Evolutionary conservation across 495 filamentous ascomycete species (phyloP), one percentile per base, ranked within the genome.

Genomic region (Daldinia bambusicola): DNA sequence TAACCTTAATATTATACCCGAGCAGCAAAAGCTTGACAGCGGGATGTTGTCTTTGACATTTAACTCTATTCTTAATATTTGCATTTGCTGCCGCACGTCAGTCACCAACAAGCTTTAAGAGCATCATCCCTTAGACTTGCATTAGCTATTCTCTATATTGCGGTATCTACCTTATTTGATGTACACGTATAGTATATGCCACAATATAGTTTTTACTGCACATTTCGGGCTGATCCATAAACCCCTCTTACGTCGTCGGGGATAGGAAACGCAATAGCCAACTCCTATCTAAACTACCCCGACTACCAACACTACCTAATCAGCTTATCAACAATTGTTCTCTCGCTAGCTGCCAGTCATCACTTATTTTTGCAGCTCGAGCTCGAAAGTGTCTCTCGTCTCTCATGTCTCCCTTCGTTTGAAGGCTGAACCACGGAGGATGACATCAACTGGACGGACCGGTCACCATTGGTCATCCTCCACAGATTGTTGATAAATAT

Each of bases 1-100:
- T 69, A 73, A 73, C 70, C 70, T 73, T 73, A 73, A 61, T 58
- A 48, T 48, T 7, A 16, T 64, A 55, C 55, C 41, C 43, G 40
- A 31, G 40, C 20, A 50, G 20, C 30, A 41, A 41, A 66, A 61
- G 57, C 62, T 71, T 69, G 26, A 26, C 69, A 41, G 57, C 65
- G 36, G 61, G 55, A 62, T 26, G 56, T 73, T 40, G n/a, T 67
- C 16, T 59, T 63, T 30, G 50, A 9, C 13, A 51, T 4, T 16
- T 62, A 58, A 56, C 45, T 63, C 41, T 51, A 43, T 61, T 61
- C 59, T 51, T 36, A 37, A 37, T 34, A 26, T 38, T 65, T 68
- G 34, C 56, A 40, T 61, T 9, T 22, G 16, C 16, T 50, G 37
- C 64, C 26, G 55, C 32, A 71, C 63, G 66, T 65, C 52, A 69